phyloP scores from a whole-genome alignment of 208 protist genomes.

The Wallacemonas sp. region DNA sequence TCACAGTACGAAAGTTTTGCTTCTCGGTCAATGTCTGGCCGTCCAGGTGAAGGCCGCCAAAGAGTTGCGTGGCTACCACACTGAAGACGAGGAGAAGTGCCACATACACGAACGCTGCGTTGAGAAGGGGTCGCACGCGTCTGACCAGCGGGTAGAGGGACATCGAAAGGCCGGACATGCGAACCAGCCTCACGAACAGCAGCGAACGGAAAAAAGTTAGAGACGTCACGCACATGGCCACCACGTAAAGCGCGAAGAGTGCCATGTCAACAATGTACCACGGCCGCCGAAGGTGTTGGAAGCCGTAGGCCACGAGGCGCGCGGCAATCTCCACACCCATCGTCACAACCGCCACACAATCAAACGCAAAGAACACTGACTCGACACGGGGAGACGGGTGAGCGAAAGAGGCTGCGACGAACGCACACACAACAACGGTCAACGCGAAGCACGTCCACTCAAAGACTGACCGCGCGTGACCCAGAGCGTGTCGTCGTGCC shows the following conservation, averaged over 20 bases:
- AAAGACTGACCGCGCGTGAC: not conserved
- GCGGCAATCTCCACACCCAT: conserved; percentile 33
- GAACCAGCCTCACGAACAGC: conserved; percentile 37
- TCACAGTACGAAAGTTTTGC: conserved; percentile 59
- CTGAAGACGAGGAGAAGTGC: conserved; percentile 46
- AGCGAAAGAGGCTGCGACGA: conserved; percentile 24
- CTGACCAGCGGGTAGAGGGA: conserved; percentile 22
- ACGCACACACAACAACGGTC: conserved; percentile 26
- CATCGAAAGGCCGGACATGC: conserved; percentile 16
- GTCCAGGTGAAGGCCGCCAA: conserved; percentile 34
- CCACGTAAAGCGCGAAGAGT: conserved; percentile 29
- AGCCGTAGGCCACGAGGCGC: conserved; percentile 36
- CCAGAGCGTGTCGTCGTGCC: not conserved
- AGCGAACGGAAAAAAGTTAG: conserved; percentile 36
- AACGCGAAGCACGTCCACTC: not conserved
- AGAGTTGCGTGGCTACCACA: conserved; percentile 41
- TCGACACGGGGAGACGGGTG: conserved; percentile 15
- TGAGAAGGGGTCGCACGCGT: conserved; percentile 15
- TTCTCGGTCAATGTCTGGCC: conserved; percentile 31
- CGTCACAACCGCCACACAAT: conserved; percentile 28
- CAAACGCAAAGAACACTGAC: conserved; percentile 23
- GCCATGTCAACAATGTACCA: conserved; percentile 35
- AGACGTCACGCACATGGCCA: conserved; percentile 9
- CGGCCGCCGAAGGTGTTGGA: conserved; percentile 1
- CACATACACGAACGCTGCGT: conserved; percentile 25